phyloP scores from a whole-genome alignment of 2,329 filamentous ascomycete genomes.

The Chaetomiaceae sp. region DNA sequence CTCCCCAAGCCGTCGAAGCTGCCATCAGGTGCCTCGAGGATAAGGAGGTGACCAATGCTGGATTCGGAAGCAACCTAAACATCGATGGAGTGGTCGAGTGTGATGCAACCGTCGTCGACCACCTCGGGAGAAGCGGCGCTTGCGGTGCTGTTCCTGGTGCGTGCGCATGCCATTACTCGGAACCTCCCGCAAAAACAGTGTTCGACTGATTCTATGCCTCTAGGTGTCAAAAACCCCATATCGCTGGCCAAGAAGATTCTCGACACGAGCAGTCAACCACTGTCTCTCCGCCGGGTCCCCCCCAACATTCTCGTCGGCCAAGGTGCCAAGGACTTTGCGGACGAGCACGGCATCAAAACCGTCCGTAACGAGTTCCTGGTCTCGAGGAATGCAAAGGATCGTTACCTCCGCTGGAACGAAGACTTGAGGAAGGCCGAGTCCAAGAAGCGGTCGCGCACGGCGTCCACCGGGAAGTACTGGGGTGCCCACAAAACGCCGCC shows the following conservation, averaged over 20 bases:
- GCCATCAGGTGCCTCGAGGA: slow-evolving; percentile 87
- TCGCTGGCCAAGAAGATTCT: slow-evolving; percentile 78
- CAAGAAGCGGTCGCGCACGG: slow-evolving; percentile 25
- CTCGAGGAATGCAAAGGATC: slow-evolving; percentile 72
- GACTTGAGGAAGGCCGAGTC: slow-evolving; percentile 54
- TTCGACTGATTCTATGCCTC: slow-evolving; percentile 5
- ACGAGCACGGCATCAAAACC: slow-evolving; percentile 67
- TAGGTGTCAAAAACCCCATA: slow-evolving; percentile 93
- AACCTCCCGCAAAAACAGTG: background rate
- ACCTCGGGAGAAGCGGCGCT: slow-evolving; percentile 84
- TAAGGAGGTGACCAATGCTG: slow-evolving; percentile 92
- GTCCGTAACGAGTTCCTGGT: slow-evolving; percentile 72
- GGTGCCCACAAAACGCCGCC: slow-evolving; percentile 7
- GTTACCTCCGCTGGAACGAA: slow-evolving; percentile 72
- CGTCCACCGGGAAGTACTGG: slow-evolving; percentile 6
- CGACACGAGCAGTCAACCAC: slow-evolving; percentile 66
- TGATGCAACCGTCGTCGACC: slow-evolving; percentile 89
- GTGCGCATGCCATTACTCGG: slow-evolving; percentile 31
- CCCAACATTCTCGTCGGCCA: slow-evolving; percentile 86
- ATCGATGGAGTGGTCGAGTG: slow-evolving; percentile 90
- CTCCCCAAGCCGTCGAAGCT: slow-evolving; percentile 84
- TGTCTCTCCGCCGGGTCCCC: slow-evolving; percentile 84
- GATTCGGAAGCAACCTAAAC: slow-evolving; percentile 90
- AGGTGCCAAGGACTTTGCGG: slow-evolving; percentile 82
- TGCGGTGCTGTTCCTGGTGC: slow-evolving; percentile 85